These are phyloP conservation scores for Wickerhamiella qilinensis DNA, from an alignment of 805 yeast genomes.

Conservation along the genomic window DNA sequence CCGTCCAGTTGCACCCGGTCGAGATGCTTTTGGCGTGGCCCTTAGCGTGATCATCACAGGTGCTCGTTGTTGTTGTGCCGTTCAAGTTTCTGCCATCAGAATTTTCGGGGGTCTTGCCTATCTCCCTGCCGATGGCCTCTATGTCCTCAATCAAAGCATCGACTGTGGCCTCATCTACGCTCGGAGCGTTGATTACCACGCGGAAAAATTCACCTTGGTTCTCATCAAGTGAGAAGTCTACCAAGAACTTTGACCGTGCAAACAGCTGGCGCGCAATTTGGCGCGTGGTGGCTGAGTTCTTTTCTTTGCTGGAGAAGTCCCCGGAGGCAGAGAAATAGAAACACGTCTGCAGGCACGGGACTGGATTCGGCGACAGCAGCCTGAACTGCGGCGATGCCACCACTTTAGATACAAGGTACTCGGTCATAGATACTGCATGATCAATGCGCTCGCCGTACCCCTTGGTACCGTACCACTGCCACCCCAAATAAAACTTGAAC, in stretches of 20 bases:
- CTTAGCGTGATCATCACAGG: too few relatives aligned
- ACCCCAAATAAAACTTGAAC: constrained; percentile 57
- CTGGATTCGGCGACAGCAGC: constrained; percentile 39
- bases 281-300: constrained; percentile 42
- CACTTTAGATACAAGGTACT: constrained; percentile 40
- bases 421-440: constrained; percentile 52
- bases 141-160: constrained; percentile 31
- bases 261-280: constrained; percentile 45
- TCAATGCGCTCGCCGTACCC: constrained; percentile 56
- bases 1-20: too few relatives aligned
- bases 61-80: too few relatives aligned
- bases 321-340: constrained; percentile 47
- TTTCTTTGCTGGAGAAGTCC: constrained; percentile 18
- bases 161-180: constrained; percentile 27
- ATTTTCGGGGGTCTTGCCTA: too few relatives aligned
- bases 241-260: constrained; percentile 44
- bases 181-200: constrained; percentile 68
- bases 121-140: constrained; percentile 19
- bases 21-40: too few relatives aligned
- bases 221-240: constrained; percentile 60
- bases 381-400: constrained; percentile 29
- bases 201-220: constrained; percentile 67
- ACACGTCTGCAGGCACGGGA: constrained; percentile 73
- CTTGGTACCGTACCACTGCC: constrained; percentile 59
- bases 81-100: too few relatives aligned